A percentile compares a stretch with the other conserved stretches of the same genome.
These are phyloP conservation scores for Purpureocillium lavendulum DNA, from an alignment of 2,329 filamentous ascomycete genomes.

Conservation along the genomic window DNA sequence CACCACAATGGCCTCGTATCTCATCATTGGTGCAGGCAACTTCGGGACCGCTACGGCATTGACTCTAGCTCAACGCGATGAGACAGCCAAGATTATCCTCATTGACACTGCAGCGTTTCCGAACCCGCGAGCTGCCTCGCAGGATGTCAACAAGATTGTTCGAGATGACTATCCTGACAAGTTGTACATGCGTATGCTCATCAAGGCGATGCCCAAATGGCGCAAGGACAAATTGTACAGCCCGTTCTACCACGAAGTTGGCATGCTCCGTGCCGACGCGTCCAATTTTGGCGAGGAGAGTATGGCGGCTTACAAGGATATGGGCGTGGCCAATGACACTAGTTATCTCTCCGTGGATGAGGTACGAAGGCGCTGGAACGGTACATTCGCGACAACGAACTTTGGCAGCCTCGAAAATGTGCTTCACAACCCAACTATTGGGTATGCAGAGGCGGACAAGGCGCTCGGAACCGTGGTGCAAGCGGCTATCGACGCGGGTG, in stretches of 20 bases:
- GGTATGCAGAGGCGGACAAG: conserved; percentile 53
- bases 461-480: conserved; percentile 45
- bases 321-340: conserved; percentile 30
- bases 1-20: conserved; percentile 11
- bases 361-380: conserved; percentile 45
- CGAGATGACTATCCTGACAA: conserved; percentile 31
- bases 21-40: conserved; percentile 34
- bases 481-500: conserved; percentile 41
- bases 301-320: conserved; percentile 25
- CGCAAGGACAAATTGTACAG: conserved; percentile 40
- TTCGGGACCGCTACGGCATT: conserved; percentile 35
- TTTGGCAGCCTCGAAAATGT: conserved; percentile 47
- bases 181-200: conserved; percentile 30
- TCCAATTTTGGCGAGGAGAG: conserved; percentile 36
- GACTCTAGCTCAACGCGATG: conserved; percentile 19
- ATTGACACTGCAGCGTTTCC: conserved; percentile 26
- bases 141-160: conserved; percentile 37
- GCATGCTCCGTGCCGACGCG: conserved; percentile 37
- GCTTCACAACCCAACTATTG: conserved; percentile 48
- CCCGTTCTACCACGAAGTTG: conserved; percentile 46
- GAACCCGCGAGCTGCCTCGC: conserved; percentile 32
- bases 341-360: conserved; percentile 38
- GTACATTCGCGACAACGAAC: conserved; percentile 47
- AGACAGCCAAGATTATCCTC: conserved; percentile 20
- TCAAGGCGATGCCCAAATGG: conserved; percentile 31